Evolutionary conservation across 1,139 yeast species (phyloP).

Genomic region (Pneumocystis jirovecii): DNA sequence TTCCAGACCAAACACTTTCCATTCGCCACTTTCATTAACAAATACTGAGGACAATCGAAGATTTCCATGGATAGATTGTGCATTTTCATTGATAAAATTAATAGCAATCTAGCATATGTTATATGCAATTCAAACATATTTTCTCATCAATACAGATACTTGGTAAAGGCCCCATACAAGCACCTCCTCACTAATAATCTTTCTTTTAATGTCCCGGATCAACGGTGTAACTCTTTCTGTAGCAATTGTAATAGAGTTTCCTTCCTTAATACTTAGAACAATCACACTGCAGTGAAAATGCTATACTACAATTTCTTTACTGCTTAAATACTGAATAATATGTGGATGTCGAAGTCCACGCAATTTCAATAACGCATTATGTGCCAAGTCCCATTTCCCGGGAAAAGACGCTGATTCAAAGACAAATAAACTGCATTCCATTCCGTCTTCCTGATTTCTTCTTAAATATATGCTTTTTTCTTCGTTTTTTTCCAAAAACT

Average conservation of each 20-base stretch:
- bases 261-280: slow-evolving; percentile 28
- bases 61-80: slow-evolving; percentile 52
- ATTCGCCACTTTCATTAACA: slow-evolving; percentile 58
- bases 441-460: slow-evolving; percentile 25
- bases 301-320: slow-evolving; percentile 31
- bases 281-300: not conserved
- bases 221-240: slow-evolving; percentile 69
- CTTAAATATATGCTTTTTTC: not conserved
- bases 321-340: slow-evolving; percentile 51
- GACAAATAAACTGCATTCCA: slow-evolving; percentile 43
- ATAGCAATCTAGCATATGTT: slow-evolving; percentile 29
- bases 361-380: slow-evolving; percentile 49
- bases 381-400: slow-evolving; percentile 35
- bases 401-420: slow-evolving; percentile 37
- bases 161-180: slow-evolving; percentile 47
- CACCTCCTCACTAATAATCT: slow-evolving; percentile 23
- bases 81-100: slow-evolving; percentile 47
- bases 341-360: slow-evolving; percentile 69
- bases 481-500: not conserved
- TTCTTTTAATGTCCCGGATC: slow-evolving; percentile 14
- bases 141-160: slow-evolving; percentile 24
- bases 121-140: not conserved
- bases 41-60: slow-evolving; percentile 43
- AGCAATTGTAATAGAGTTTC: slow-evolving; percentile 46
- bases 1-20: slow-evolving; percentile 80